phyloP scores from a whole-genome alignment of 2,329 filamentous ascomycete genomes.

The Arthrobotrys sinensis region DNA sequence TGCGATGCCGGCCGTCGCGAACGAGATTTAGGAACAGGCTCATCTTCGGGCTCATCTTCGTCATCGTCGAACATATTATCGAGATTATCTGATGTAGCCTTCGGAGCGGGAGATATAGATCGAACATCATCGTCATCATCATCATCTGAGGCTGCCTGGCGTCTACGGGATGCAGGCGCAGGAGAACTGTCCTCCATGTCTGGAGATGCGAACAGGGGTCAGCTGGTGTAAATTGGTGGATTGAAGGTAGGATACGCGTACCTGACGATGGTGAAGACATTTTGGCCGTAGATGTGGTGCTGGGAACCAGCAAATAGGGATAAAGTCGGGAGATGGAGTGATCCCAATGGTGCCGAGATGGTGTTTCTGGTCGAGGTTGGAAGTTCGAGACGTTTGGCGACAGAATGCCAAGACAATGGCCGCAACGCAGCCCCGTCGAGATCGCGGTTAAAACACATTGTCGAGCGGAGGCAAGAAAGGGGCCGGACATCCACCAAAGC shows the following conservation, averaged over 20 bases:
- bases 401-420: conserved; percentile 42
- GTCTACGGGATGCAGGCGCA: conserved; percentile 37
- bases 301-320: conserved; percentile 11
- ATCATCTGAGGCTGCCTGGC: conserved; percentile 40
- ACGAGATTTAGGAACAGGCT: conserved; percentile 43
- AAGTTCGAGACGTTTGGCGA: conserved; percentile 58
- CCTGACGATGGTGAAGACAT: conserved; percentile 57
- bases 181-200: conserved; percentile 46
- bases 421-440: conserved; percentile 37
- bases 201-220: conserved; percentile 17
- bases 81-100: conserved; percentile 61
- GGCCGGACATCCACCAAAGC: not conserved
- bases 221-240: not conserved
- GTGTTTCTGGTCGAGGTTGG: conserved; percentile 14
- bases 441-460: conserved; percentile 8
- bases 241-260: conserved; percentile 36
- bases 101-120: conserved; percentile 61
- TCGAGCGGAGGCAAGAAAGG: conserved; percentile 38
- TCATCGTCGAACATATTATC: conserved; percentile 48
- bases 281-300: conserved; percentile 6
- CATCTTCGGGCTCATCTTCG: conserved; percentile 53
- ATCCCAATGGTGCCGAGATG: not conserved
- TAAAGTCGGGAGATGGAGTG: conserved; percentile 2
- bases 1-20: conserved; percentile 44
- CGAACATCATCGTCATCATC: conserved; percentile 46